These are phyloP conservation scores for Flaveria sonorensis DNA, from an alignment of 129 eudicot genomes.

Conservation along the genomic window DNA sequence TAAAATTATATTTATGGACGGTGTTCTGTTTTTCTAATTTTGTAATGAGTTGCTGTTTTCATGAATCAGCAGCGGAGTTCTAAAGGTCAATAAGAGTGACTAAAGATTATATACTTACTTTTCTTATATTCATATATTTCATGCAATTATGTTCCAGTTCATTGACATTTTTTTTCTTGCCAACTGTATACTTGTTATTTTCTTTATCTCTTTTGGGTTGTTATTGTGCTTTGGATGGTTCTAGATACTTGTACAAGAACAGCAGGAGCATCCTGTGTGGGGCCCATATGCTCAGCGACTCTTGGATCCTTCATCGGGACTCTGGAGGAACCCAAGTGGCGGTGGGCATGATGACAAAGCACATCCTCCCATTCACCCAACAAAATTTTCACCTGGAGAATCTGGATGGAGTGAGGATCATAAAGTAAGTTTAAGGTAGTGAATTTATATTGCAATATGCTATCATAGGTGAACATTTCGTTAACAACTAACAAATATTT, in stretches of 20 bases:
- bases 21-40: neutral
- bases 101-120: neutral
- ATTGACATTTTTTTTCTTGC: neutral
- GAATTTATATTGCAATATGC: constrained; percentile 21
- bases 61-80: neutral
- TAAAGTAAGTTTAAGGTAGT: constrained; percentile 50
- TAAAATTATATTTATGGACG: neutral
- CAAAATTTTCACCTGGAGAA: constrained; percentile 89
- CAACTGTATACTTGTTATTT: constrained; percentile 10
- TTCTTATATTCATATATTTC: neutral
- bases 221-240: constrained; percentile 28
- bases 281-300: constrained; percentile 81
- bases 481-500: constrained; percentile 7
- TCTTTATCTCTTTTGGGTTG: neutral
- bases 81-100: neutral
- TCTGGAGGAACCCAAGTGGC: constrained; percentile 79
- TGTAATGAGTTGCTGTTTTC: neutral
- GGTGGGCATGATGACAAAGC: constrained; percentile 99
- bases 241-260: constrained; percentile 88
- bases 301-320: constrained; percentile 81
- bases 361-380: constrained; percentile 99
- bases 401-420: constrained; percentile 91
- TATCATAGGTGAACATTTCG: neutral
- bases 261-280: constrained; percentile 82
- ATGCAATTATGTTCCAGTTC: neutral